A percentile compares a stretch with the other conserved stretches of the same genome.
These are phyloP conservation scores for Penicillium longicatenatum DNA, from an alignment of 495 filamentous ascomycete genomes.

Conservation along the genomic window DNA sequence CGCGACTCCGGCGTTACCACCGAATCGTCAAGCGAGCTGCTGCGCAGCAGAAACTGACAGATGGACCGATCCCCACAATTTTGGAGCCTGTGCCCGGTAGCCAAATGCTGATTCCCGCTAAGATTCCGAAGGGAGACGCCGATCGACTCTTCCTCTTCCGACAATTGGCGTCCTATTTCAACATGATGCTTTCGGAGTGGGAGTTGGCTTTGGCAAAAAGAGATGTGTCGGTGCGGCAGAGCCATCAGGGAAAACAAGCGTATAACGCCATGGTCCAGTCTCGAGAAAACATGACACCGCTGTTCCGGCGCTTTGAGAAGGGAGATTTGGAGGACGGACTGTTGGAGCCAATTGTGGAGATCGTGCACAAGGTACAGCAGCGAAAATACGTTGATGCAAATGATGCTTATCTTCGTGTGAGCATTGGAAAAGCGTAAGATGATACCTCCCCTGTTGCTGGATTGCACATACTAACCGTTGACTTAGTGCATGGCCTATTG, in stretches of 20 bases:
- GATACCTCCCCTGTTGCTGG: background rate
- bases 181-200: slow-evolving; percentile 90
- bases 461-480: slow-evolving; percentile 16
- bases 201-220: slow-evolving; percentile 72
- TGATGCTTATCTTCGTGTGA: slow-evolving; percentile 87
- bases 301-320: slow-evolving; percentile 88
- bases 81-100: slow-evolving; percentile 74
- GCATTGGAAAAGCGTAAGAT: slow-evolving; percentile 88
- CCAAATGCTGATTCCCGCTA: slow-evolving; percentile 78
- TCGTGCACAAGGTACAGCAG: slow-evolving; percentile 86
- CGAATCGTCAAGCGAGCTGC: slow-evolving; percentile 50
- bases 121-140: slow-evolving; percentile 57
- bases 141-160: slow-evolving; percentile 70
- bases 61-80: slow-evolving; percentile 69
- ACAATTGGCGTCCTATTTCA: slow-evolving; percentile 91
- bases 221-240: slow-evolving; percentile 62
- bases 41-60: slow-evolving; percentile 55
- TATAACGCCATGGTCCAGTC: slow-evolving; percentile 77
- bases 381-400: slow-evolving; percentile 94
- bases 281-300: slow-evolving; percentile 79
- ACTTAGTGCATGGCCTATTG: slow-evolving; percentile 87
- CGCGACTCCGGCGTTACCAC: slow-evolving; percentile 68
- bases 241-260: slow-evolving; percentile 75
- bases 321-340: slow-evolving; percentile 75
- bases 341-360: slow-evolving; percentile 86